Evolutionary conservation across 176 grass and related monocot genomes (phyloP), one percentile per base, ranked within the genome.

Genomic region (Phragmites australis): DNA sequence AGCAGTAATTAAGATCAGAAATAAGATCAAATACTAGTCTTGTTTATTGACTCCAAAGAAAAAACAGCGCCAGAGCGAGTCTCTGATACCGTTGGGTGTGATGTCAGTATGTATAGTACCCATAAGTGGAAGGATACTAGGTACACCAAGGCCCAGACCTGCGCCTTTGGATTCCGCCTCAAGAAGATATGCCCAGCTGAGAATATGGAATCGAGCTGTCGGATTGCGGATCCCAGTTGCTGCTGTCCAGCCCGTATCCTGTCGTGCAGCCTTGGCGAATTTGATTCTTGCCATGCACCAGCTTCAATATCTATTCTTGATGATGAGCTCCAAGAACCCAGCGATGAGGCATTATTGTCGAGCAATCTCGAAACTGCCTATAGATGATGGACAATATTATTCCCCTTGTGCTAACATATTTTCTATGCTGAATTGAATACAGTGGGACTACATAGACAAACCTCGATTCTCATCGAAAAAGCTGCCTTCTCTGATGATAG

Each of bases 401-500:
- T 71, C 29, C 19, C 13, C 23, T 70, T 41, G 17, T 6, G 43
- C 23, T 51, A 62, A 45, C 1, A 47, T 58, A 9, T 29, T 72
- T 31, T 56, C 13, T 47, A 67, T 45, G 14, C 22, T 32, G 17
- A 68, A 1, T 65, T 44, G 15, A 44, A 78, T n/a, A 25, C 19
- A 18, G 2, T 18, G 32, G 19, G 10, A 51, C 8, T 62, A 65
- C 8, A 78, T 15, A 43, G 12, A 42, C 62, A 50, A 12, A 95
- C 93, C 93, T 95, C 93, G 11, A 86, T 95, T 95, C 93, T 84
- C 73, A 95, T 59, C 42, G 77, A 81, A 70, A 92, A 81, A 72
- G 93, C 86, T 77, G 93, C 87, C 87, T 95, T 95, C 78, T 95
- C 93, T 79, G 89, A 95, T 72, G 93, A 92, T 34, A 95, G 89